A percentile compares a stretch with the other conserved stretches of the same genome.
phyloP scores from a whole-genome alignment of 306 rosid species.

The Albizia julibrissin region DNA sequence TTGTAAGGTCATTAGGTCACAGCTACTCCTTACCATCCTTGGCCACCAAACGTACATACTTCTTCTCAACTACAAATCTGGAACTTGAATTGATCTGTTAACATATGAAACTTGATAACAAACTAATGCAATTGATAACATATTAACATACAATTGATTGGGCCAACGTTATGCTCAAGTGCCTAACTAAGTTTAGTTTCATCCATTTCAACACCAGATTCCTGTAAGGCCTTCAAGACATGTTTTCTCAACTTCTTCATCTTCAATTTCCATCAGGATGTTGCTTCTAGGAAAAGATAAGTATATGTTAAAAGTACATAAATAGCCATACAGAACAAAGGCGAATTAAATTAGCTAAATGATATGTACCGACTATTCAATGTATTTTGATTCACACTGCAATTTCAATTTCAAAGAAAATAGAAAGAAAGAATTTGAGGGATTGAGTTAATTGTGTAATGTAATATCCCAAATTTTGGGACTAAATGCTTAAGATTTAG shows the following conservation, averaged over 20 bases:
- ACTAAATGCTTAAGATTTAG: too few species aligned
- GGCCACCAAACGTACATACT: conserved; percentile 66
- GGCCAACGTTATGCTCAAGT: conserved; percentile 69
- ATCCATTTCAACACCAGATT: conserved; percentile 63
- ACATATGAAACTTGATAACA: conserved; percentile 23
- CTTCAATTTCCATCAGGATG: conserved; percentile 78
- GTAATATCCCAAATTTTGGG: too few species aligned
- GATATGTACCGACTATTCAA: too few species aligned
- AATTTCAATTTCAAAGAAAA: not conserved
- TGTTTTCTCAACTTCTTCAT: conserved; percentile 69
- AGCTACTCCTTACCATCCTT: conserved; percentile 42
- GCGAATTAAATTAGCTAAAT: not conserved
- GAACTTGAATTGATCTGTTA: conserved; percentile 83
- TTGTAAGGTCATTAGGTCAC: not conserved
- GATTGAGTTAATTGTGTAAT: not conserved
- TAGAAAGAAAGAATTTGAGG: not conserved
- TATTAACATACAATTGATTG: not conserved
- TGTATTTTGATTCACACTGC: too few species aligned
- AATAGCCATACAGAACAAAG: not conserved
- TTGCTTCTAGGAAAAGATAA: conserved; percentile 45
- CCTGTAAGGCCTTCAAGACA: conserved; percentile 59
- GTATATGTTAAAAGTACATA: not conserved
- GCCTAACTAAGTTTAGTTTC: conserved; percentile 52
- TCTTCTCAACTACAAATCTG: conserved; percentile 63
- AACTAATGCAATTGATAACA: not conserved